Base-by-base conservation (phyloP, 495 filamentous ascomycete species). In the Friedmanniomyces endolithicus region DNA sequence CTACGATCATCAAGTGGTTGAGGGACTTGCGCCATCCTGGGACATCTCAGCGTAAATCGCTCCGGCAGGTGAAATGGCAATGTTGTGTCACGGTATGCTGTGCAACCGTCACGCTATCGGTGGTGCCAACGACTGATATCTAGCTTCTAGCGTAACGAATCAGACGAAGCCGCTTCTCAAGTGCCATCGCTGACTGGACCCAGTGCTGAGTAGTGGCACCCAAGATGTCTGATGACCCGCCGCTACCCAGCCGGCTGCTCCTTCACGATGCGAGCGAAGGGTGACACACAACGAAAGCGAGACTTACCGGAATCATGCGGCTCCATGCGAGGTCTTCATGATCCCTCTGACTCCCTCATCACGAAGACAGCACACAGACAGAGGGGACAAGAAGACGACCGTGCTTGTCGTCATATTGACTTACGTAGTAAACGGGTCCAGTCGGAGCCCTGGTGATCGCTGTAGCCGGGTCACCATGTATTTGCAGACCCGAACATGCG, bases 1-100 rank as follows among this genome's bases (percentile, higher is more conserved):
- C 22, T 37, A 29, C 44, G 19, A 29, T 62, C 51, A 48, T 52
- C 50, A 7, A 6, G n/a, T 12, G 59, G 59, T 33, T 58, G 59
- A 48, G 47, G 55, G 29, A 62, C 50, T 4, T n/a, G 39, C 16
- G 54, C 39, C 54, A 56, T 56, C 11, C 34, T 41, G 27, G 9
- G 27, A 31, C 27, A 31, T 40, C 2, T 4, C 37, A 19, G 17
- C 37, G 37, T 14, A 14, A 6, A 6, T 14, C 12, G 14, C 12
- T n/a, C 12, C 16, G 37, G 2, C 17, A 14, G 11, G 24, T 47
- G 44, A 3, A n/a, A 47, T 47, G 19, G 12, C 37, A 14, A 14
- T 16, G 44, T 16, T 20, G 44, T 29, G 44, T 47, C 44, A 24
- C 44, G 44, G 11, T 47, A 29, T 7, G 12, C 23, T 24, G 44